Conservation (phyloP, 1,284 basidiomycete species). For the Boletus mariae region DNA sequence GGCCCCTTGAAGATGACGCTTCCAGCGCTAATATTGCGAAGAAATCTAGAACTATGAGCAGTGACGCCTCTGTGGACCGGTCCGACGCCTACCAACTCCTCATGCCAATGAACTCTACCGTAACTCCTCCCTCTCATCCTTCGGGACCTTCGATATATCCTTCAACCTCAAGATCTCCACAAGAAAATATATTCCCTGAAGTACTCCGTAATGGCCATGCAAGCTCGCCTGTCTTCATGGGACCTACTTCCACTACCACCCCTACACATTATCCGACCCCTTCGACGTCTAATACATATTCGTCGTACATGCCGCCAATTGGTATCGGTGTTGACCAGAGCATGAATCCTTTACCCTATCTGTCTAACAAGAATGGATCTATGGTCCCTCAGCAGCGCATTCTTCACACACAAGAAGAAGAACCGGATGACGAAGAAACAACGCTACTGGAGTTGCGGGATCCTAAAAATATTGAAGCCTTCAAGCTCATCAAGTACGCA, state of each 20-base stretch:
- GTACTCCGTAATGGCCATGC: slow-evolving; percentile 52
- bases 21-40: slow-evolving; percentile 41
- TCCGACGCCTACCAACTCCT: slow-evolving; percentile 50
- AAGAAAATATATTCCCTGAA: slow-evolving; percentile 58
- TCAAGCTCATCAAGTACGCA: slow-evolving; percentile 74
- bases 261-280: slow-evolving; percentile 29
- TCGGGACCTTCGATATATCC: slow-evolving; percentile 36
- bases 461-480: slow-evolving; percentile 69
- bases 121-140: slow-evolving; percentile 35
- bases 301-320: slow-evolving; percentile 54
- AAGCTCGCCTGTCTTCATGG: slow-evolving; percentile 62
- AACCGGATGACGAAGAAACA: slow-evolving; percentile 24
- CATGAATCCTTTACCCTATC: slow-evolving; percentile 45
- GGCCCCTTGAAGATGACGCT: slow-evolving; percentile 49
- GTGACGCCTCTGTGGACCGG: slow-evolving; percentile 42
- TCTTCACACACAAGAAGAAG: slow-evolving; percentile 26
- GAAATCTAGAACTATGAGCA: slow-evolving; percentile 42
- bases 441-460: slow-evolving; percentile 38
- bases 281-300: slow-evolving; percentile 42
- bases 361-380: slow-evolving; percentile 24
- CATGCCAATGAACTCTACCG: slow-evolving; percentile 46
- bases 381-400: slow-evolving; percentile 24
- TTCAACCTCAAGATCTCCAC: slow-evolving; percentile 35
- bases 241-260: slow-evolving; percentile 39
- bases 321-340: slow-evolving; percentile 53